A percentile compares a stretch with the other conserved stretches of the same genome.
Conservation (phyloP, 371 early-diverging fungal genomes). For the Mortierella sp. region DNA sequence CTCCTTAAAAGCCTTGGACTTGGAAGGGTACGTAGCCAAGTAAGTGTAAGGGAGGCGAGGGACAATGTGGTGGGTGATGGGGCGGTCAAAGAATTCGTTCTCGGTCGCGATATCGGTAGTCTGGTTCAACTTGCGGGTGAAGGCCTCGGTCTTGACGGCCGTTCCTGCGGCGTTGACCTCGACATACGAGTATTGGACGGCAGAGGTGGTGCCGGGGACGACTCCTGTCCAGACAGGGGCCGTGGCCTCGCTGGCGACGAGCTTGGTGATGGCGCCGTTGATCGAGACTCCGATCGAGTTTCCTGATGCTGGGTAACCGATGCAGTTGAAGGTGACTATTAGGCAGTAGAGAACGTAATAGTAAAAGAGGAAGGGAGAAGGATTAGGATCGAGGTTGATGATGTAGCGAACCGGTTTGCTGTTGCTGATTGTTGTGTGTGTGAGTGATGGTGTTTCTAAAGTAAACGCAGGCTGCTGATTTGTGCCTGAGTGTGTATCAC, state of each 20-base stretch:
- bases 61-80: conserved; percentile 22
- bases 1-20: conserved; percentile 55
- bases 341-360: background rate
- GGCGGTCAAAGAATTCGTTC: conserved; percentile 57
- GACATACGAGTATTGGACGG: conserved; percentile 46
- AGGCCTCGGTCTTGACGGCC: conserved; percentile 46
- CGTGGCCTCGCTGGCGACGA: conserved; percentile 28
- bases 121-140: conserved; percentile 44
- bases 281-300: conserved; percentile 40
- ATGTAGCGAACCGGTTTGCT: background rate
- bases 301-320: conserved; percentile 32
- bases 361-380: background rate
- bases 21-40: conserved; percentile 44
- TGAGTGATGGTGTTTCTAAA: background rate
- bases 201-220: conserved; percentile 41
- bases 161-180: conserved; percentile 40
- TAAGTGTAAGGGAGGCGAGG: conserved; percentile 50
- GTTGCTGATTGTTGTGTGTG: background rate
- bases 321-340: conserved; percentile 50
- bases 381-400: background rate
- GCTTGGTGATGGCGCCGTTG: conserved; percentile 33
- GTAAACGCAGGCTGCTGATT: background rate
- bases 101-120: conserved; percentile 34
- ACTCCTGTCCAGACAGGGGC: conserved; percentile 44
- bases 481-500: too few relatives aligned